Evolutionary conservation across 495 filamentous ascomycete genomes (phyloP).

Genomic region (Trichoderma gamsii): DNA sequence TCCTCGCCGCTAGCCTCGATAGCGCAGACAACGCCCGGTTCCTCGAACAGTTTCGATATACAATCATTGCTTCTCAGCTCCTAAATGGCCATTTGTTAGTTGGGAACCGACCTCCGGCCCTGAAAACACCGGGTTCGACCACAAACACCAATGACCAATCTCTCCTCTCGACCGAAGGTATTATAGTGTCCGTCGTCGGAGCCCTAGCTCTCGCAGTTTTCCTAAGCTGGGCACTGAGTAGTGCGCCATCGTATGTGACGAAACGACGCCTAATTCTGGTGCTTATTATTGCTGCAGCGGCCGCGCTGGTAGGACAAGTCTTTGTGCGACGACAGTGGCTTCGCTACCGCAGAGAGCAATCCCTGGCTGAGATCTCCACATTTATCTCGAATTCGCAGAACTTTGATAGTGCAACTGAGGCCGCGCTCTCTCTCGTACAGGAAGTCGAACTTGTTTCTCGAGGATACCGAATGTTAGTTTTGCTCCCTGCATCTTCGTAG

Average conservation of each 20-base stretch:
- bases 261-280: constrained; percentile 54
- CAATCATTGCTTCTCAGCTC: constrained; percentile 90
- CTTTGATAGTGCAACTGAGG: constrained; percentile 73
- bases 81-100: constrained; percentile 58
- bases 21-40: constrained; percentile 80
- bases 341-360: constrained; percentile 71
- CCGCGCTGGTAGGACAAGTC: constrained; percentile 56
- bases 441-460: constrained; percentile 94
- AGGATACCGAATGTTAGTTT: constrained; percentile 81
- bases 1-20: constrained; percentile 70
- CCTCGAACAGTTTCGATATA: constrained; percentile 91
- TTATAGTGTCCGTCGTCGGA: constrained; percentile 42
- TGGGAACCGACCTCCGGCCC: constrained; percentile 20
- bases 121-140: constrained; percentile 19
- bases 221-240: constrained; percentile 58
- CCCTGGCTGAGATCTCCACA: constrained; percentile 62
- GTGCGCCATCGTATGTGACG: constrained; percentile 39
- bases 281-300: constrained; percentile 48
- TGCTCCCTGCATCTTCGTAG: constrained; percentile 14
- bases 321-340: constrained; percentile 80
- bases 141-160: constrained; percentile 1
- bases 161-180: constrained; percentile 33
- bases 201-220: constrained; percentile 70
- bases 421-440: constrained; percentile 81
- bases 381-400: constrained; percentile 74